These are phyloP conservation scores for Kluyveromyces nonfermentans DNA, from an alignment of 805 yeast species.

Conservation along the genomic window DNA sequence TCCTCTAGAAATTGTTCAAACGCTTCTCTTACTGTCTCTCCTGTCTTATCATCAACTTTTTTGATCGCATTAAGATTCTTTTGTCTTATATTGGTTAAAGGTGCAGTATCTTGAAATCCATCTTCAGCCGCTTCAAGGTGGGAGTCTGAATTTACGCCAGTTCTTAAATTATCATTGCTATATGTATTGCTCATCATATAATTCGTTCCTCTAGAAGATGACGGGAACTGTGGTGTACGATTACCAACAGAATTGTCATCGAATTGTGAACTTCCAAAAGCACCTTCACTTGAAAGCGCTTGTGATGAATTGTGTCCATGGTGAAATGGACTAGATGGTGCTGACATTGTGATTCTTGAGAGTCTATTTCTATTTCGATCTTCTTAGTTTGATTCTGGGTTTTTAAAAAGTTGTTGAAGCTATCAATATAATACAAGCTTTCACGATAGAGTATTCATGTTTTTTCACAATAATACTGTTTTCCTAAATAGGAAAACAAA, in stretches of 20 bases:
- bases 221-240: constrained; percentile 12
- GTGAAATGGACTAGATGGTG: constrained; percentile 2
- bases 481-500: not conserved
- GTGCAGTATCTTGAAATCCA: constrained; percentile 11
- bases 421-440: not conserved
- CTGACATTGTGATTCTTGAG: not conserved
- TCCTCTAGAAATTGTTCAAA: constrained; percentile 78
- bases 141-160: constrained; percentile 11
- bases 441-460: not conserved
- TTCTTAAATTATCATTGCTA: constrained; percentile 13
- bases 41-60: constrained; percentile 82
- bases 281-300: constrained; percentile 3
- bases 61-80: constrained; percentile 63
- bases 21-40: constrained; percentile 86
- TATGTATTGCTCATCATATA: constrained; percentile 24
- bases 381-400: not conserved
- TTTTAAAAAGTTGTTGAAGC: not conserved
- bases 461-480: not conserved
- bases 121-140: constrained; percentile 5
- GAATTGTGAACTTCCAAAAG: constrained; percentile 3
- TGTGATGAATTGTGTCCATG: constrained; percentile 3
- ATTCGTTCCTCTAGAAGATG: constrained; percentile 23
- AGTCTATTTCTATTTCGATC: not conserved
- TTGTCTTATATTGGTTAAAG: constrained; percentile 34
- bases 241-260: constrained; percentile 5